Base-by-base conservation (phyloP, 1,284 basidiomycete genomes). In the Mrakiaceae sp. region DNA sequence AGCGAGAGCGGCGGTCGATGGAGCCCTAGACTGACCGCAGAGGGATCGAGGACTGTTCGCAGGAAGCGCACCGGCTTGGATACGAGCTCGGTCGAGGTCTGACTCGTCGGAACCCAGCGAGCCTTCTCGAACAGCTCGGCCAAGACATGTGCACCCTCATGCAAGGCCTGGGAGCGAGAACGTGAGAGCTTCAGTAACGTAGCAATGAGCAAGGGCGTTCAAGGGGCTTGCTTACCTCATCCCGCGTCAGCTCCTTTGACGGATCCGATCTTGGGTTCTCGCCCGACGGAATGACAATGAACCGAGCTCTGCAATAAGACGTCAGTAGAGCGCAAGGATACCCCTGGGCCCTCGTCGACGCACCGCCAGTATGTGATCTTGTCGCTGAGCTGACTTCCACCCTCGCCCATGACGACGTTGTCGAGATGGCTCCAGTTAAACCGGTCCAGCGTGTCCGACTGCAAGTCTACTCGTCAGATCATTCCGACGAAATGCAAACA, bases 391-490 rank as follows among this genome's bases (percentile, higher is more conserved):
- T 42, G 27, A 48, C 27, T 63, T 27, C 27, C 27, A 27, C 27
- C 27, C 57, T 14, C 43, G 43, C 65, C 65, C 3, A 56, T 63
- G 48, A 66, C 49, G 52, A 60, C 54, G 39, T 62, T 50, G 49
- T 66, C 64, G 39, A 63, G 56, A 54, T 66, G 63, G 54, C 57
- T 66, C 65, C 61, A 63, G 7, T 57, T 54, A 52, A 63, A 63
- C 14, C 54, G n/a, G 42, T 54, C 60, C 51, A 56, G 10, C 3
- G 27, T 63, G 3, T 57, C 55, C 5, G 62, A 57, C 59, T 51
- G 6, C 62, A 50, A 40, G 43, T 46, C 12, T 27, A 60, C 59
- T 52, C 39, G 27, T 40, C 3, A 16, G 40, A 44, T 14, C 11
- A 7, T 6, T 9, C 8, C 7, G 51, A 27, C n/a, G 2, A 8